A percentile compares a stretch with the other conserved stretches of the same genome.
phyloP scores from a whole-genome alignment of 2,329 filamentous ascomycete species.

The Aspergillus sp. region DNA sequence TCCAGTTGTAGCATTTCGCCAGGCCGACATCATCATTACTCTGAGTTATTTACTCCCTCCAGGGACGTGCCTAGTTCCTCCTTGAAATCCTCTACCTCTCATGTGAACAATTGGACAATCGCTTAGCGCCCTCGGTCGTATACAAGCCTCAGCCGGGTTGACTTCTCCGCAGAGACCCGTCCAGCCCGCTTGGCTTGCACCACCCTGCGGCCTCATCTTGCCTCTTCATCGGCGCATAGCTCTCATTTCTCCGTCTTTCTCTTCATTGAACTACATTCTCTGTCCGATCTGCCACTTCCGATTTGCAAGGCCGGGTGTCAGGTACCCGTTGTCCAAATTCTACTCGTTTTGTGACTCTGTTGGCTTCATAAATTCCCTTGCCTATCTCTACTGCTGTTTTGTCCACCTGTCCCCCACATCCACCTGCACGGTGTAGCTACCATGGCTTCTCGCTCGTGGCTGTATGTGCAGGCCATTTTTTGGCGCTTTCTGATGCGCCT shows the following conservation, averaged over 20 bases:
- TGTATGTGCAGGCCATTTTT: constrained; percentile 62
- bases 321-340: neutral
- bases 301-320: neutral
- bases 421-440: constrained; percentile 1
- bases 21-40: constrained; percentile 1
- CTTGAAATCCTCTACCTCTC: neutral
- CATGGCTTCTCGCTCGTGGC: constrained; percentile 55
- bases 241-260: neutral
- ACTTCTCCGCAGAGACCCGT: neutral
- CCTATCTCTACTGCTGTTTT: neutral
- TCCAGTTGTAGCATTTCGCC: neutral
- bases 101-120: neutral
- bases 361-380: neutral
- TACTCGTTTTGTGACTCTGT: neutral
- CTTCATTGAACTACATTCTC: neutral
- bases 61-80: neutral
- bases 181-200: constrained; percentile 4
- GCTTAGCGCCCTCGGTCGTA: neutral
- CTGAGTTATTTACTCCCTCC: neutral
- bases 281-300: neutral
- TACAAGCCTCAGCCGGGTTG: neutral
- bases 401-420: neutral
- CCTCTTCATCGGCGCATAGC: neutral
- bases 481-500: constrained; percentile 69
- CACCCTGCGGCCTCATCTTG: neutral